Evolutionary conservation across 345 rosid genomes (phyloP).

Genomic region (Euclidium syriacum): DNA sequence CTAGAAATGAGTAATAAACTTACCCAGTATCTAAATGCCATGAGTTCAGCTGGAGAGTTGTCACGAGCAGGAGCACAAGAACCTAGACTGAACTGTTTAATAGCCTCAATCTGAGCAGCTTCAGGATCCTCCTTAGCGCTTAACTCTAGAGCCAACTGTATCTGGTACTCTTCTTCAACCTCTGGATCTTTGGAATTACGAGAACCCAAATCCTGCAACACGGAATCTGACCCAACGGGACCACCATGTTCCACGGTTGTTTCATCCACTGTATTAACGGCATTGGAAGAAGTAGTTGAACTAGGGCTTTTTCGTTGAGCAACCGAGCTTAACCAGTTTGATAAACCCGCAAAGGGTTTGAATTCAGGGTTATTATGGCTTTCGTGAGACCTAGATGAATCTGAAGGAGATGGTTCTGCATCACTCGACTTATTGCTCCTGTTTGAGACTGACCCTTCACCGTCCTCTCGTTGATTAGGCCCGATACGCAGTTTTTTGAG

Average conservation of each 20-base stretch:
- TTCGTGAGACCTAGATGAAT: slow-evolving; percentile 36
- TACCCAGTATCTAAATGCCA: slow-evolving; percentile 95
- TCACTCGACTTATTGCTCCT: slow-evolving; percentile 49
- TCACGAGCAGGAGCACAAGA: slow-evolving; percentile 53
- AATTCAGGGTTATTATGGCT: slow-evolving; percentile 33
- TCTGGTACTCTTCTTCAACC: slow-evolving; percentile 88
- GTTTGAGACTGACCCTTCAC: slow-evolving; percentile 60
- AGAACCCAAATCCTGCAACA: slow-evolving; percentile 51
- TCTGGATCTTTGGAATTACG: slow-evolving; percentile 65
- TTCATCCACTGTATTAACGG: slow-evolving; percentile 33
- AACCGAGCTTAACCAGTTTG: slow-evolving; percentile 81
- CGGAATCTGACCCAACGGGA: slow-evolving; percentile 41
- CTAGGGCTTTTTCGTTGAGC: slow-evolving; percentile 52
- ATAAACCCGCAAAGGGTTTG: slow-evolving; percentile 66
- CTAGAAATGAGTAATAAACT: slow-evolving; percentile 28
- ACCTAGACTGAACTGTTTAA: slow-evolving; percentile 88
- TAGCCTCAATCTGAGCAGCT: slow-evolving; percentile 96
- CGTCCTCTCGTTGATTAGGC: slow-evolving; percentile 57
- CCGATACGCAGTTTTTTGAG: slow-evolving; percentile 78
- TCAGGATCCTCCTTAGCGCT: slow-evolving; percentile 99
- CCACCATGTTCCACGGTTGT: slow-evolving; percentile 38
- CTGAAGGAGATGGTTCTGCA: slow-evolving; percentile 43
- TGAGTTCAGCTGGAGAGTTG: slow-evolving; percentile 83
- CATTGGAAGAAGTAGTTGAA: slow-evolving; percentile 59
- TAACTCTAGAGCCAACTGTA: slow-evolving; percentile 84